A percentile compares a stretch with the other conserved stretches of the same genome.
Evolutionary conservation across 1,139 yeast genomes (phyloP).

Genomic region (Saccharomycopsis hybrid): DNA sequence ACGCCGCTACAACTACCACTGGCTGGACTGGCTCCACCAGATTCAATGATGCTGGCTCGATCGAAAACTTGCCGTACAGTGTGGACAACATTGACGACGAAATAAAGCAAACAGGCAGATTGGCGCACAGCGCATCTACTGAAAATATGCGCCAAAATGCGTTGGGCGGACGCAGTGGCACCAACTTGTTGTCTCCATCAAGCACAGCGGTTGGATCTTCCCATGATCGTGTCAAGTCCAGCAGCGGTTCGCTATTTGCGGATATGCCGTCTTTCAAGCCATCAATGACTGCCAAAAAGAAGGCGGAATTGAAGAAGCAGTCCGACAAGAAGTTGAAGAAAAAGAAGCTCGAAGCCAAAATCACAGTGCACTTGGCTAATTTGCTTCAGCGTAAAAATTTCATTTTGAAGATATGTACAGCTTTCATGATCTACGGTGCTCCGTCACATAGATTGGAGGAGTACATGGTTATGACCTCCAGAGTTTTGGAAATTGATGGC

Average conservation of each 20-base stretch:
- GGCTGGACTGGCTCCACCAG: background rate
- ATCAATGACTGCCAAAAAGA: slow-evolving; percentile 9
- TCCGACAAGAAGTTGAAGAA: slow-evolving; percentile 14
- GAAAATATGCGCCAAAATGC: too few species aligned
- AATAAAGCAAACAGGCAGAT: background rate
- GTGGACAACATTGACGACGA: background rate
- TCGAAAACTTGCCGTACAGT: background rate
- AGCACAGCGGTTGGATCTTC: background rate
- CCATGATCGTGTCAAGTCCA: background rate
- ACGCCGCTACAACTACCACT: background rate
- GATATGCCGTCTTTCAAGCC: slow-evolving; percentile 18
- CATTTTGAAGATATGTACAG: slow-evolving; percentile 75
- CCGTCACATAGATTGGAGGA: slow-evolving; percentile 93
- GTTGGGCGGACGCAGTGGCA: background rate
- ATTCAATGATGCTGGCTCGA: background rate
- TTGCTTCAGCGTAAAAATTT: slow-evolving; percentile 80
- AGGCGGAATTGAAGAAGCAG: background rate
- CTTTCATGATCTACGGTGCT: slow-evolving; percentile 88
- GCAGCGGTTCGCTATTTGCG: background rate
- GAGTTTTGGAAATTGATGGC: slow-evolving; percentile 86
- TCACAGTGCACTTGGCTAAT: slow-evolving; percentile 88
- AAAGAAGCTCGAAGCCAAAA: slow-evolving; percentile 48
- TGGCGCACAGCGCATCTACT: background rate
- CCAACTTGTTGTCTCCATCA: too few species aligned
- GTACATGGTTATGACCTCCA: slow-evolving; percentile 82